These are phyloP conservation scores for Penicillium sp. DNA, from an alignment of 2,329 filamentous ascomycete species.

Conservation along the genomic window DNA sequence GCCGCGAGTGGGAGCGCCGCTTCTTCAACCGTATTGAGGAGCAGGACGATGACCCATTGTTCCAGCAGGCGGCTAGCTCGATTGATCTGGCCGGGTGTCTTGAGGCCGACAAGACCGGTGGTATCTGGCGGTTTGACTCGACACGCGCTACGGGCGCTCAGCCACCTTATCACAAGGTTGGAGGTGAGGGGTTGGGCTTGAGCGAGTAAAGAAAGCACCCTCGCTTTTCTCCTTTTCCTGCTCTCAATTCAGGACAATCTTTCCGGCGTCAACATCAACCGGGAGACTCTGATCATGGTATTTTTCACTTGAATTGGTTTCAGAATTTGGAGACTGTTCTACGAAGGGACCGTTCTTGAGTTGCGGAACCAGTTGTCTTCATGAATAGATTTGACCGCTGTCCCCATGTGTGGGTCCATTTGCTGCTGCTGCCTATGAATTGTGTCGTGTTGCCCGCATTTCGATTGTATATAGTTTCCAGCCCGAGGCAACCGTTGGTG, in stretches of 20 bases:
- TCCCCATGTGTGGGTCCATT: constrained; percentile 11
- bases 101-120: constrained; percentile 67
- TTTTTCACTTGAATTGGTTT: constrained; percentile 9
- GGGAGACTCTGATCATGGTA: background rate
- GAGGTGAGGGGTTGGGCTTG: constrained; percentile 44
- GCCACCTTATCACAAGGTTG: constrained; percentile 47
- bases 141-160: constrained; percentile 50
- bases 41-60: constrained; percentile 38
- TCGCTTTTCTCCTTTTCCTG: background rate
- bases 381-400: constrained; percentile 25
- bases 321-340: background rate
- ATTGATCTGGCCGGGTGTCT: constrained; percentile 45
- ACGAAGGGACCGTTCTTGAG: background rate
- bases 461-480: constrained; percentile 28
- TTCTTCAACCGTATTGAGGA: constrained; percentile 66
- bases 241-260: background rate
- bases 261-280: background rate
- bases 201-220: constrained; percentile 13
- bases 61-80: constrained; percentile 47
- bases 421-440: constrained; percentile 7
- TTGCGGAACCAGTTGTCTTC: constrained; percentile 13
- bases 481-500: constrained; percentile 6
- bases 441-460: constrained; percentile 19
- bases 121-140: constrained; percentile 69
- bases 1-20: constrained; percentile 74